Percentiles rank a stretch among this genome's conserved stretches.
Conservation (phyloP, 768 basidiomycete species). For the Coprinopsis cinerea region DNA sequence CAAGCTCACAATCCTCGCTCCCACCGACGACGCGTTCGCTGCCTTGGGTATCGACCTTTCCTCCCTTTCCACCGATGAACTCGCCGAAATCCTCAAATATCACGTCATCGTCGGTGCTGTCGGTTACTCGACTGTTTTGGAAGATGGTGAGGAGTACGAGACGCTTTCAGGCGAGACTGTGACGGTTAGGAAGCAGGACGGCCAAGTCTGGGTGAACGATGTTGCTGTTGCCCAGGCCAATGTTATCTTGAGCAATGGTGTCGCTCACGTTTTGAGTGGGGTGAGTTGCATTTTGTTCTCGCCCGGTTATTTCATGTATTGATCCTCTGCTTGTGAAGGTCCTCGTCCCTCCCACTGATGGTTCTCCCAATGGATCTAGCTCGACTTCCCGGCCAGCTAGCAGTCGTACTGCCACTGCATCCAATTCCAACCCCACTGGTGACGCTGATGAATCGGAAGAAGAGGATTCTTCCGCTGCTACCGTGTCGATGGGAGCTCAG, state of each 20-base stretch:
- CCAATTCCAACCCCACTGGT: too few relatives aligned
- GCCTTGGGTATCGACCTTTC: conserved; percentile 2
- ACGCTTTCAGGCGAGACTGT: conserved; percentile 3
- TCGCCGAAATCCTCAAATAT: conserved; percentile 1
- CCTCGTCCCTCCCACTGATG: too few relatives aligned
- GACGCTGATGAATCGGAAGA: too few relatives aligned
- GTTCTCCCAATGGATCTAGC: too few relatives aligned
- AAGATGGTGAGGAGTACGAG: conserved; percentile 7
- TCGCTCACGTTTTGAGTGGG: conserved; percentile 4
- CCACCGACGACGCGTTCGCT: conserved; percentile 4
- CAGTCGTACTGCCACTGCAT: too few relatives aligned
- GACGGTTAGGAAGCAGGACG: neutral
- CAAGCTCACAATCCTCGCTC: conserved; percentile 4
- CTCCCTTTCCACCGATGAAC: neutral
- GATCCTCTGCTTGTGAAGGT: too few relatives aligned
- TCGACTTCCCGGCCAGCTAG: too few relatives aligned
- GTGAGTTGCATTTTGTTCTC: neutral
- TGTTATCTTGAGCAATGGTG: conserved; percentile 7
- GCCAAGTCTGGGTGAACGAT: conserved; percentile 7
- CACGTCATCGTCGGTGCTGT: conserved; percentile 7
- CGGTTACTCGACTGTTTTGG: conserved; percentile 6
- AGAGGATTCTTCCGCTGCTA: too few relatives aligned
- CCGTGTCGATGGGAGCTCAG: too few relatives aligned
- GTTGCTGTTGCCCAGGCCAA: conserved; percentile 4
- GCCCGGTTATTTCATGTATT: too few relatives aligned